A percentile compares a stretch with the other conserved stretches of the same genome.
phyloP scores from a whole-genome alignment of 2,329 filamentous ascomycete species.

The Penicillium sp. region DNA sequence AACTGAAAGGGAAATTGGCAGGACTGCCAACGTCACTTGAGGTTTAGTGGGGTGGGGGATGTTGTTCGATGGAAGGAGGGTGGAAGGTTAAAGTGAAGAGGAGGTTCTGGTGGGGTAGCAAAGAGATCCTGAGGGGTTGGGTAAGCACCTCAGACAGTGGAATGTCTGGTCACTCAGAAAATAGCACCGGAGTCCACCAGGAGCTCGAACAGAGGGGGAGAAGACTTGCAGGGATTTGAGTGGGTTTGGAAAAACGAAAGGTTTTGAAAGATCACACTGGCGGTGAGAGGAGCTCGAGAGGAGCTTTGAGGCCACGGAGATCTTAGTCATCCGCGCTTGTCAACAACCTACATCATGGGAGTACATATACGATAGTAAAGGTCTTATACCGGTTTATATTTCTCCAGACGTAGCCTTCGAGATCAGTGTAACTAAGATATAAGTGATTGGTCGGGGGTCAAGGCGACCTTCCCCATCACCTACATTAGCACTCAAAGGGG shows the following conservation, averaged over 20 bases:
- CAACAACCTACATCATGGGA: background rate
- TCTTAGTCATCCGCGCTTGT: slow-evolving; percentile 14
- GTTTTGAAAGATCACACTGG: slow-evolving; percentile 16
- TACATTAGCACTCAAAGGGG: no score
- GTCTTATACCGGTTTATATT: no score
- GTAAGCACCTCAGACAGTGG: slow-evolving; percentile 13
- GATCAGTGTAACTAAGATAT: no score
- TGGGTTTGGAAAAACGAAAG: slow-evolving; percentile 3
- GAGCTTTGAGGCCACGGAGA: background rate
- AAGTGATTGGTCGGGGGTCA: no score
- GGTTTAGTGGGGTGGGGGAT: background rate
- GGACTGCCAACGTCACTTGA: slow-evolving; percentile 12
- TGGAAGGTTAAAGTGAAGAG: slow-evolving; percentile 2
- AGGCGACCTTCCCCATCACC: no score
- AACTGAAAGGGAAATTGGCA: slow-evolving; percentile 12
- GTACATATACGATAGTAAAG: no score
- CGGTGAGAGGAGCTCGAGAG: slow-evolving; percentile 15
- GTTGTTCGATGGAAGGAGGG: slow-evolving; percentile 1
- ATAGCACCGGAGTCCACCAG: background rate
- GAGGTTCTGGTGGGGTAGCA: slow-evolving; percentile 26
- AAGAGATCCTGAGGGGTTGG: slow-evolving; percentile 17
- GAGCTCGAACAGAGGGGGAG: background rate
- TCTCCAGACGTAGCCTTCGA: background rate
- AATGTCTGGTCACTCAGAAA: slow-evolving; percentile 4
- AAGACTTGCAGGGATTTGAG: slow-evolving; percentile 1